A percentile compares a stretch with the other conserved stretches of the same genome.
These are phyloP conservation scores for Rauvolfia tetraphylla DNA, from an alignment of 257 asterid genomes.

Conservation along the genomic window DNA sequence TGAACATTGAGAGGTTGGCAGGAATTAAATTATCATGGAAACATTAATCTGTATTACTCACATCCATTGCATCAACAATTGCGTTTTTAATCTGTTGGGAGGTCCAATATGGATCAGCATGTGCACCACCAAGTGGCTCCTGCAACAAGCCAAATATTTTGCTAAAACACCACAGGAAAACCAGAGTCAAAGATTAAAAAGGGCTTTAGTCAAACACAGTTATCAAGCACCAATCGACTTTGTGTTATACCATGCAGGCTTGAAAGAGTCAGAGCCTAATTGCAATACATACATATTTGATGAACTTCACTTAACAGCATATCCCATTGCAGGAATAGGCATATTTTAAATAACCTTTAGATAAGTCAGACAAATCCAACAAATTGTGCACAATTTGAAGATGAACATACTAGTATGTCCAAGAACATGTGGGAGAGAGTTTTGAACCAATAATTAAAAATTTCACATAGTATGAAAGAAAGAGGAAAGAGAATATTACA, in stretches of 20 bases:
- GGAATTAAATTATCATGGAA: neutral
- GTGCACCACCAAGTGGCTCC: slow-evolving; percentile 99
- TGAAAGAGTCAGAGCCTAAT: neutral
- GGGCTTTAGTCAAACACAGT: neutral
- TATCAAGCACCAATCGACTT: neutral
- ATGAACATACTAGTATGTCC: neutral
- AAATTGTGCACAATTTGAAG: neutral
- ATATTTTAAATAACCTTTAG: neutral
- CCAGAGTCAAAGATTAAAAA: neutral
- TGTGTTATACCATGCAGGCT: neutral
- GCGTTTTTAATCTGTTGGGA: slow-evolving; percentile 87
- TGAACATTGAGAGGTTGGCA: slow-evolving; percentile 21
- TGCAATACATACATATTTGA: neutral
- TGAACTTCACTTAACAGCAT: neutral
- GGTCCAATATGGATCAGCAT: slow-evolving; percentile 89
- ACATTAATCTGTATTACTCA: slow-evolving; percentile 40
- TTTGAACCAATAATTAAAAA: neutral
- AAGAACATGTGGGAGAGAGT: neutral
- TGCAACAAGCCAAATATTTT: slow-evolving; percentile 25
- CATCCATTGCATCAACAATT: slow-evolving; percentile 81
- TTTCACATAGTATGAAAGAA: neutral
- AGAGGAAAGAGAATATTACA: slow-evolving; percentile 48
- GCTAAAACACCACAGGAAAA: neutral
- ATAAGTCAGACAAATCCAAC: slow-evolving; percentile 8
- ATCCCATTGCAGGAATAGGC: neutral